Percentiles rank a stretch among this genome's conserved stretches.
Evolutionary conservation across 176 grass and related monocot genomes (phyloP).

Genomic region (Carex cristatella): DNA sequence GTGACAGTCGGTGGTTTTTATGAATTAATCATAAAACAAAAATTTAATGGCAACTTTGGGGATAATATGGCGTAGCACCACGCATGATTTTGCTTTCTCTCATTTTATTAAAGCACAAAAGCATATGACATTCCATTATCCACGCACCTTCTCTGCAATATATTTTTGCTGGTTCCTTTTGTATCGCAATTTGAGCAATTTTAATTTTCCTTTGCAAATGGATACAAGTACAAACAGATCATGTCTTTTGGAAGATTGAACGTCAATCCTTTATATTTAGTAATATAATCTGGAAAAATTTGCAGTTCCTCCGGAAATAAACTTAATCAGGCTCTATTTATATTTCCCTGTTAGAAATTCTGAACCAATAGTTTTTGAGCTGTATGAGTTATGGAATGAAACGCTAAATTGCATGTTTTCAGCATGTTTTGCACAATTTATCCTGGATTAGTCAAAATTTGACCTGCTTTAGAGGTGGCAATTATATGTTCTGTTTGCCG

Average conservation of each 20-base stretch:
- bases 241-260: too few species aligned
- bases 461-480: background rate
- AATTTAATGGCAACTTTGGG: background rate
- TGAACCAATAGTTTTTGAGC: background rate
- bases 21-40: background rate
- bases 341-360: background rate
- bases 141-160: too few species aligned
- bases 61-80: background rate
- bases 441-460: background rate
- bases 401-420: background rate
- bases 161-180: too few species aligned
- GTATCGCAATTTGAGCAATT: too few species aligned
- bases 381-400: background rate
- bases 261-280: too few species aligned
- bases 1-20: background rate
- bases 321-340: background rate
- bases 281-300: background rate
- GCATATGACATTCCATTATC: background rate
- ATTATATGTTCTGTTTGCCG: background rate
- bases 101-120: background rate
- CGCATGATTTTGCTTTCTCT: background rate
- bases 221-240: too few species aligned
- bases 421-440: background rate
- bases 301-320: background rate
- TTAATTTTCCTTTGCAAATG: too few species aligned